Evolutionary conservation across 192 early-diverging fungal genomes (phyloP).

Genomic region (Backusella liffmaniae): DNA sequence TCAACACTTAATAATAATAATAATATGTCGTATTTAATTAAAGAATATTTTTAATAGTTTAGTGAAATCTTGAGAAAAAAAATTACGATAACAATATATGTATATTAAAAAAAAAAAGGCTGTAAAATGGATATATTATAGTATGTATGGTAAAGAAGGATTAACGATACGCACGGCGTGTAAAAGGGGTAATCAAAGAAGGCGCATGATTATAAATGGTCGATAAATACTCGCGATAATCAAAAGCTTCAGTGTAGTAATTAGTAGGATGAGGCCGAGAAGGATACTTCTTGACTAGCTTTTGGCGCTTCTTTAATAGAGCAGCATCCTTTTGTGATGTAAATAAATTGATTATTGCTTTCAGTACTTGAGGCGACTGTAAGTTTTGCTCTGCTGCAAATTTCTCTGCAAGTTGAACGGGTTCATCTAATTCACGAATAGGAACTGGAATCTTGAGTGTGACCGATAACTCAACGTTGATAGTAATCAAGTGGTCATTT

Average conservation of each 20-base stretch:
- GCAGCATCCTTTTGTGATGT: neutral
- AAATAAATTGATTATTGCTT: neutral
- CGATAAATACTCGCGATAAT: neutral
- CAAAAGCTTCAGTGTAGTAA: neutral
- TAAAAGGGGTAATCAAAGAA: neutral
- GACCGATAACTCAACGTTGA: neutral
- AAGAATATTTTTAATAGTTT: too few species aligned
- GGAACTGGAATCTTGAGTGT: neutral
- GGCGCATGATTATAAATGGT: neutral
- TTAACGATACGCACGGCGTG: constrained; percentile 5
- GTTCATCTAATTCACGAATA: neutral
- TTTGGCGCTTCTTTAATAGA: neutral
- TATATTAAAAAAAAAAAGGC: too few species aligned
- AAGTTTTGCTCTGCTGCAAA: neutral
- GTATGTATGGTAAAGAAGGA: too few species aligned
- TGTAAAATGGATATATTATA: too few species aligned
- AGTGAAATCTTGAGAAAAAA: too few species aligned
- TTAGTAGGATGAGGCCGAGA: neutral
- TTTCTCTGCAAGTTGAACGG: neutral
- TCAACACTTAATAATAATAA: too few species aligned
- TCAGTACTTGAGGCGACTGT: neutral
- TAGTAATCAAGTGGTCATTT: neutral
- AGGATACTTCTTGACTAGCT: neutral
- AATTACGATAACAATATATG: too few species aligned
- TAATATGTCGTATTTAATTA: too few species aligned